Evolutionary conservation across 31 red algal species (phyloP).

Genomic region (Endocladia muricata): DNA sequence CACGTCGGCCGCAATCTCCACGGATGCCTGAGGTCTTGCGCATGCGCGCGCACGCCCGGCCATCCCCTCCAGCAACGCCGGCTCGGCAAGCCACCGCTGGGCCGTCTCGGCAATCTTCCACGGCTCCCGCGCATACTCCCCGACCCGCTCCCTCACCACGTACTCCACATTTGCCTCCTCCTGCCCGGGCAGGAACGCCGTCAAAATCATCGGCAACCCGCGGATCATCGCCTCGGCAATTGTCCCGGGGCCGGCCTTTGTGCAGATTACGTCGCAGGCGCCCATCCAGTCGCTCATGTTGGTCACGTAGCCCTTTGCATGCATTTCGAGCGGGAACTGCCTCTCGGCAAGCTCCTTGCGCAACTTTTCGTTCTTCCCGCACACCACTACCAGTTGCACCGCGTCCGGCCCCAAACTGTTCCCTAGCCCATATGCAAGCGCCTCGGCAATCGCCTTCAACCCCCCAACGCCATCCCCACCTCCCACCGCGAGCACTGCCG

Average conservation of each 20-base stretch:
- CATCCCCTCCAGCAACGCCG: conserved; percentile 50
- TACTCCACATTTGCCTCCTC: conserved; percentile 89
- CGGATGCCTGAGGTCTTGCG: conserved; percentile 69
- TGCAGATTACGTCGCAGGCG: conserved; percentile 81
- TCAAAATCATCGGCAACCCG: conserved; percentile 88
- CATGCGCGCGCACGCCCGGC: conserved; percentile 43
- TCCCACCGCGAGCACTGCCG: conserved; percentile 76
- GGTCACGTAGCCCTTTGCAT: conserved; percentile 69
- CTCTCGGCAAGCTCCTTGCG: conserved; percentile 15
- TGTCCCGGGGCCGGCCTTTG: conserved; percentile 96
- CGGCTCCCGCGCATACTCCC: conserved; percentile 69
- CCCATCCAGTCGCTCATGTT: conserved; percentile 99
- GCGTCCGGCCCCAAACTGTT: background rate
- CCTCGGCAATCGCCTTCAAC: conserved; percentile 49
- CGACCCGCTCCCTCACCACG: conserved; percentile 66
- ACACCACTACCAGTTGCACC: conserved; percentile 91
- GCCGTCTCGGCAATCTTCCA: conserved; percentile 59
- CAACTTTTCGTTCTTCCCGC: conserved; percentile 82
- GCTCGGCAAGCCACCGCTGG: conserved; percentile 55
- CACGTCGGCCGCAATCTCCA: conserved; percentile 66
- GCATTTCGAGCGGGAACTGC: conserved; percentile 55
- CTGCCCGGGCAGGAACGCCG: conserved; percentile 92
- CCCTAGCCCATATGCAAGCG: conserved; percentile 56
- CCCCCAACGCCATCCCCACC: conserved; percentile 95
- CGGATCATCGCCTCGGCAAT: conserved; percentile 95